Percentiles rank a stretch among this genome's conserved stretches.
phyloP scores from a whole-genome alignment of 2,329 filamentous ascomycete species.

The Fusarium temperatum region DNA sequence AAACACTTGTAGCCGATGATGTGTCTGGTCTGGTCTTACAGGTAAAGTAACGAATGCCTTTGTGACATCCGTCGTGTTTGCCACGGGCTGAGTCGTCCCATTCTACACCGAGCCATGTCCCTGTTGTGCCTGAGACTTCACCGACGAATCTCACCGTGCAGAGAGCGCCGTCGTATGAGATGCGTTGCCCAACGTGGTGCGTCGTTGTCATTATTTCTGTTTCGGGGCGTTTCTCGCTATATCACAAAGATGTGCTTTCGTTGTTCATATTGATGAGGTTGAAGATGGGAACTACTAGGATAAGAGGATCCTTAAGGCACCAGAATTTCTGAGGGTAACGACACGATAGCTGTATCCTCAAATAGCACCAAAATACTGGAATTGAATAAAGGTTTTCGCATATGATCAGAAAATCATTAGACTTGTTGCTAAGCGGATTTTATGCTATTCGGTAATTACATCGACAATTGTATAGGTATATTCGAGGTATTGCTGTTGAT shows the following conservation, averaged over 20 bases:
- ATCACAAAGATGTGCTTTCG: not conserved
- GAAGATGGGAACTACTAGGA: not conserved
- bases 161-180: slow-evolving; percentile 79
- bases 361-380: not conserved
- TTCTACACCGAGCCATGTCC: slow-evolving; percentile 92
- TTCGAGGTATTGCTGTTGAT: too few species aligned
- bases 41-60: slow-evolving; percentile 81
- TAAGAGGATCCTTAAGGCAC: slow-evolving; percentile 7
- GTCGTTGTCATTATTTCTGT: slow-evolving; percentile 49
- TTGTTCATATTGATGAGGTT: not conserved
- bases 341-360: not conserved
- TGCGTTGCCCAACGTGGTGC: slow-evolving; percentile 72
- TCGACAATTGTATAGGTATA: not conserved
- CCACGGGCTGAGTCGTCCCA: slow-evolving; percentile 90
- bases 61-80: slow-evolving; percentile 89
- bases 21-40: slow-evolving; percentile 62
- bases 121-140: slow-evolving; percentile 76
- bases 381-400: not conserved
- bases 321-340: slow-evolving; percentile 25
- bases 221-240: not conserved
- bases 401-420: not conserved
- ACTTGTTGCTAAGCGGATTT: not conserved
- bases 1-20: not conserved
- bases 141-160: slow-evolving; percentile 91
- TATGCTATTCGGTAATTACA: not conserved